Percentiles rank a stretch among this genome's conserved stretches.
These are phyloP conservation scores for Hemileccinum impolitum DNA, from an alignment of 768 basidiomycete species.

Conservation along the genomic window DNA sequence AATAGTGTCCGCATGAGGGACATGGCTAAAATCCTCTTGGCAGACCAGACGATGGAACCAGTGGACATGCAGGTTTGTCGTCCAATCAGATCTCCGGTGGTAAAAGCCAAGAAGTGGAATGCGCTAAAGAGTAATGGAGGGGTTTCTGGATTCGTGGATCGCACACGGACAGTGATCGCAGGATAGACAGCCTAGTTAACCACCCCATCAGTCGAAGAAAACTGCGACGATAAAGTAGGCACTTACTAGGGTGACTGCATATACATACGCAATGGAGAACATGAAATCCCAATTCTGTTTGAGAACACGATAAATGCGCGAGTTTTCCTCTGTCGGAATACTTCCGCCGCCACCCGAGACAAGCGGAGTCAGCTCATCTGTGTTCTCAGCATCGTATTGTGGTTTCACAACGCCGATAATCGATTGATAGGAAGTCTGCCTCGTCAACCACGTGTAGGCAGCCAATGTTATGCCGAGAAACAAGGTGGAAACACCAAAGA, in stretches of 20 bases:
- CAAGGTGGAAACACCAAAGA: conserved; percentile 63
- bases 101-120: conserved; percentile 72
- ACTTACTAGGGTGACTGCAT: conserved; percentile 72
- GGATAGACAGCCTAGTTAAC: conserved; percentile 72
- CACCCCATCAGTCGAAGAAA: not conserved
- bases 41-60: conserved; percentile 61
- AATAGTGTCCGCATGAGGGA: conserved; percentile 72
- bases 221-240: not conserved
- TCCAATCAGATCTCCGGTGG: conserved; percentile 64
- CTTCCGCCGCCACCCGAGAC: conserved; percentile 27
- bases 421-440: conserved; percentile 51
- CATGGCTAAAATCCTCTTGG: conserved; percentile 55
- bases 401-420: conserved; percentile 47
- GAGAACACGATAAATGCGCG: conserved; percentile 47
- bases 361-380: conserved; percentile 29
- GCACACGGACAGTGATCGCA: conserved; percentile 72
- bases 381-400: conserved; percentile 19
- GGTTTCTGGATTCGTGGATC: conserved; percentile 58
- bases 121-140: conserved; percentile 79
- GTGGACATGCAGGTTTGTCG: conserved; percentile 65
- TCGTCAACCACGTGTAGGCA: conserved; percentile 53
- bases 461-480: conserved; percentile 55
- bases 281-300: conserved; percentile 66
- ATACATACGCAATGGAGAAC: conserved; percentile 69
- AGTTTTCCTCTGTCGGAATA: conserved; percentile 33